phyloP scores from a whole-genome alignment of 2,329 filamentous ascomycete genomes.

The Xylariaceae sp. region DNA sequence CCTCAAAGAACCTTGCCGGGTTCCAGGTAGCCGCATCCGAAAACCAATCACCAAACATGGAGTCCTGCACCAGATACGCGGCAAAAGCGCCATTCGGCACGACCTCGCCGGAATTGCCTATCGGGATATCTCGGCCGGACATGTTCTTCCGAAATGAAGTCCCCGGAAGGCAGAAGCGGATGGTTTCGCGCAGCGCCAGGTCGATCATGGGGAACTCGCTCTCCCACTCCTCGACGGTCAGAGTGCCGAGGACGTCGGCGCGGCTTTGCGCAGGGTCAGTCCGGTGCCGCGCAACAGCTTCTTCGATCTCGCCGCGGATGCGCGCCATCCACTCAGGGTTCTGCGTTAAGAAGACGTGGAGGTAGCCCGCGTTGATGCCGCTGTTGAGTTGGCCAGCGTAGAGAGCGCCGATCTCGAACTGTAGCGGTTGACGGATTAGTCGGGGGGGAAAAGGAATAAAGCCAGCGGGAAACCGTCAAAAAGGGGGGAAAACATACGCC shows the following conservation, averaged over 20 bases:
- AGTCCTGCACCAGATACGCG: slow-evolving; percentile 43
- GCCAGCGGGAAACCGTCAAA: background rate
- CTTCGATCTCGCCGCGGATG: slow-evolving; percentile 45
- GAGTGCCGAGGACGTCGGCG: slow-evolving; percentile 36
- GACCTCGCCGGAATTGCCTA: slow-evolving; percentile 43
- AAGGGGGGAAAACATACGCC: slow-evolving; percentile 26
- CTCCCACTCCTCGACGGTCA: slow-evolving; percentile 54
- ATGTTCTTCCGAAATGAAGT: slow-evolving; percentile 50
- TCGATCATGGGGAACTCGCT: slow-evolving; percentile 49
- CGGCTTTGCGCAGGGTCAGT: slow-evolving; percentile 26
- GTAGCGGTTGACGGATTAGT: background rate
- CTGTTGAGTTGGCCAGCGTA: slow-evolving; percentile 57
- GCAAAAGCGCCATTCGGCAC: slow-evolving; percentile 47
- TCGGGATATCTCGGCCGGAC: slow-evolving; percentile 40
- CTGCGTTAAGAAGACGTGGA: slow-evolving; percentile 47
- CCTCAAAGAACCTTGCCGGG: slow-evolving; percentile 41
- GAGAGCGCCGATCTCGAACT: slow-evolving; percentile 51
- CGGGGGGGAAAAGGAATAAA: background rate
- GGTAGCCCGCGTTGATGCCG: slow-evolving; percentile 51
- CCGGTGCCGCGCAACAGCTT: slow-evolving; percentile 41
- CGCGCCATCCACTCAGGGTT: slow-evolving; percentile 43
- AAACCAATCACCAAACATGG: slow-evolving; percentile 43
- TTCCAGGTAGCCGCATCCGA: slow-evolving; percentile 41
- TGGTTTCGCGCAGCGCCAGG: slow-evolving; percentile 49
- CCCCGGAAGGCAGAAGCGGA: slow-evolving; percentile 47